A percentile compares a stretch with the other conserved stretches of the same genome.
Conservation (phyloP, 768 basidiomycete genomes). For the Boletus sensibilis region DNA sequence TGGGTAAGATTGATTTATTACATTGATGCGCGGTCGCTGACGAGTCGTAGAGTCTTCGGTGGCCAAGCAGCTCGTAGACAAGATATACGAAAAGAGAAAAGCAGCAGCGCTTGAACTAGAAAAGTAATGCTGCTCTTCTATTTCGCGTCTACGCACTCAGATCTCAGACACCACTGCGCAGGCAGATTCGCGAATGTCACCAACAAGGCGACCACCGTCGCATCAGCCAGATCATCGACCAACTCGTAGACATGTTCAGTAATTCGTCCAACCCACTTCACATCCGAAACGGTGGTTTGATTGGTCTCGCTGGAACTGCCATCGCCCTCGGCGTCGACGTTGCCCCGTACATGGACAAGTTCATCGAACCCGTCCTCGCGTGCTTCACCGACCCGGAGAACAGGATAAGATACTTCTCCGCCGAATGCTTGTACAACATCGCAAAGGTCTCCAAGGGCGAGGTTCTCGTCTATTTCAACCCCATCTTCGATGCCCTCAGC, state of each 20-base stretch:
- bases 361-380: slow-evolving; percentile 81
- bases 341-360: slow-evolving; percentile 91
- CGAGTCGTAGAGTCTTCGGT: slow-evolving; percentile 59
- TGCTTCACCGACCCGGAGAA: slow-evolving; percentile 96
- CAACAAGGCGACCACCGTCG: slow-evolving; percentile 77
- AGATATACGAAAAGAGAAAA: slow-evolving; percentile 96
- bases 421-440: slow-evolving; percentile 97
- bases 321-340: slow-evolving; percentile 94
- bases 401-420: slow-evolving; percentile 95
- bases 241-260: slow-evolving; percentile 92
- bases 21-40: neutral
- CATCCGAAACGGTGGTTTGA: slow-evolving; percentile 90
- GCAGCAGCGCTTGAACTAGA: slow-evolving; percentile 93
- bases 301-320: slow-evolving; percentile 94
- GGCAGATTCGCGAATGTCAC: slow-evolving; percentile 85
- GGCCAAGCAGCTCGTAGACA: slow-evolving; percentile 81
- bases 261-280: slow-evolving; percentile 81
- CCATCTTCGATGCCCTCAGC: slow-evolving; percentile 95
- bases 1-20: slow-evolving; percentile 16
- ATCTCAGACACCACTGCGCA: slow-evolving; percentile 32
- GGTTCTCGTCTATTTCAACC: slow-evolving; percentile 95
- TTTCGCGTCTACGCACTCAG: slow-evolving; percentile 8
- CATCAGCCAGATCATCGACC: slow-evolving; percentile 87
- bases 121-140: slow-evolving; percentile 53
- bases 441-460: slow-evolving; percentile 97